Percentiles rank a stretch among this genome's conserved stretches.
Evolutionary conservation across 1,139 yeast species (phyloP).

Genomic region (Yamadazyma trypodendri): DNA sequence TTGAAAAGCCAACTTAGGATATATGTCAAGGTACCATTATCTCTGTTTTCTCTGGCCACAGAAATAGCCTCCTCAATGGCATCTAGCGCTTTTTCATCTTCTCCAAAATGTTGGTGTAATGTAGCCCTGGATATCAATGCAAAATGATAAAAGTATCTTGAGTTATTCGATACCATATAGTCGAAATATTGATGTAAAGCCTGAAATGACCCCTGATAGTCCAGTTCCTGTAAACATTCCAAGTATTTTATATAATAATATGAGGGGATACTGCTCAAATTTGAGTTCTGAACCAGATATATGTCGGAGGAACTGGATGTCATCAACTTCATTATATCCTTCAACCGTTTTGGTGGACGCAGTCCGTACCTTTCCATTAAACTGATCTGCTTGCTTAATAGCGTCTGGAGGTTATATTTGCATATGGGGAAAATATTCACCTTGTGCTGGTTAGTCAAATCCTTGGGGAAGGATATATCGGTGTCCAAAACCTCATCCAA

Average conservation of each 20-base stretch:
- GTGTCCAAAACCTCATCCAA: slow-evolving; percentile 22
- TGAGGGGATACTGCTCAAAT: slow-evolving; percentile 54
- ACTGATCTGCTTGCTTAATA: slow-evolving; percentile 58
- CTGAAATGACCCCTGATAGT: slow-evolving; percentile 73
- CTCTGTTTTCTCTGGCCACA: slow-evolving; percentile 85
- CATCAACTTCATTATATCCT: slow-evolving; percentile 46
- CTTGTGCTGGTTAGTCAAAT: slow-evolving; percentile 13
- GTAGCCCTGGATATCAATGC: slow-evolving; percentile 79
- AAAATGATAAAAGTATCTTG: slow-evolving; percentile 71
- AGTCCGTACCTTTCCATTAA: slow-evolving; percentile 55
- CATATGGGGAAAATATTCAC: slow-evolving; percentile 38
- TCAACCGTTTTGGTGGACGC: slow-evolving; percentile 47
- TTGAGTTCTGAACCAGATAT: slow-evolving; percentile 43
- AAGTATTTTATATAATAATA: slow-evolving; percentile 65
- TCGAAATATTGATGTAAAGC: slow-evolving; percentile 81
- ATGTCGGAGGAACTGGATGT: slow-evolving; percentile 41
- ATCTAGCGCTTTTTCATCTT: slow-evolving; percentile 69
- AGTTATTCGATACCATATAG: slow-evolving; percentile 72
- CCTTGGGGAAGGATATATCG: slow-evolving; percentile 17
- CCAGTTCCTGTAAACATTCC: slow-evolving; percentile 58
- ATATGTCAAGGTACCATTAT: slow-evolving; percentile 68
- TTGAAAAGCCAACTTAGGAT: slow-evolving; percentile 79
- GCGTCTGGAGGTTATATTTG: slow-evolving; percentile 49
- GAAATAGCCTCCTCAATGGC: slow-evolving; percentile 86
- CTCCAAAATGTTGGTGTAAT: slow-evolving; percentile 73